Evolutionary conservation across 106 monocot species (phyloP).

Genomic region (Allium fistulosum): DNA sequence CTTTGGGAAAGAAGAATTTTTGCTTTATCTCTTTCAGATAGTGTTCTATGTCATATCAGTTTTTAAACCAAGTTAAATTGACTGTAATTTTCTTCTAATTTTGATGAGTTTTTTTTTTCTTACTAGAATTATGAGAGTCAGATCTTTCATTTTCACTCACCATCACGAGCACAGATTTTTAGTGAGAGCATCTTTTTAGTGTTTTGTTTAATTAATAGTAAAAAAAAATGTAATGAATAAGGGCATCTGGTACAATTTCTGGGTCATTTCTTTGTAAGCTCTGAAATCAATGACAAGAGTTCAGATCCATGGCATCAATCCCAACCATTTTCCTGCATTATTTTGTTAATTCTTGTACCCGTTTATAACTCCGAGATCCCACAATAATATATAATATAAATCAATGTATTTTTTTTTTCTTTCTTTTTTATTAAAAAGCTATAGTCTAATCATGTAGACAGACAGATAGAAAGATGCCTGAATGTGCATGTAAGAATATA

Average conservation of each 20-base stretch:
- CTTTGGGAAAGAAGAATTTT: conserved; percentile 11
- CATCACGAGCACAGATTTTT: conserved; percentile 15
- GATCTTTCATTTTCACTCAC: conserved; percentile 12
- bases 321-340: conserved; percentile 15
- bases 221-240: background rate
- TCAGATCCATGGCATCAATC: conserved; percentile 59
- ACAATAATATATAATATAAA: background rate
- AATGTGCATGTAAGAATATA: conserved; percentile 14
- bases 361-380: conserved; percentile 5
- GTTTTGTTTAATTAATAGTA: background rate
- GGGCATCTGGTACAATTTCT: background rate
- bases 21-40: no score
- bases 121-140: no score
- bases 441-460: conserved; percentile 11
- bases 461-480: conserved; percentile 15
- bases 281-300: conserved; percentile 24
- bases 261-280: background rate
- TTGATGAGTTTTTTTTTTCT: no score
- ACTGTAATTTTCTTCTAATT: no score
- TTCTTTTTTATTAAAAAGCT: background rate
- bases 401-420: background rate
- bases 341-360: conserved; percentile 3
- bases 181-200: conserved; percentile 17
- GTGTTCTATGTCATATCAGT: no score
- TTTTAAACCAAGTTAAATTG: no score